These are phyloP conservation scores for Fusarium proliferatum DNA, from an alignment of 2,329 filamentous ascomycete species.

Conservation along the genomic window DNA sequence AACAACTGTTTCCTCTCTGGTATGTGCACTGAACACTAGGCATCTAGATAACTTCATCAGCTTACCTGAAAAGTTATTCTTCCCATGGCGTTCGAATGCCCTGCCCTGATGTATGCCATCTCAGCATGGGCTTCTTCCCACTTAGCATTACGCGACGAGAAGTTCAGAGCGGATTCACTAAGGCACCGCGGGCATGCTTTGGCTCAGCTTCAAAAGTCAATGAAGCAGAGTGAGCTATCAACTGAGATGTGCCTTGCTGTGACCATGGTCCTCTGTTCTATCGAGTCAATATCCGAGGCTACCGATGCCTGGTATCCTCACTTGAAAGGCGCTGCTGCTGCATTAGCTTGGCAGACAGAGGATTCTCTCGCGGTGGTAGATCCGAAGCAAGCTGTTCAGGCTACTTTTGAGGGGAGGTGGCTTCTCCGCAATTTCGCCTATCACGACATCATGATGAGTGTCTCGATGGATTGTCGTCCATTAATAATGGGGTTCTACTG, in stretches of 20 bases:
- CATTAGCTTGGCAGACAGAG: neutral
- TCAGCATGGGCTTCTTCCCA: constrained; percentile 38
- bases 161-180: constrained; percentile 23
- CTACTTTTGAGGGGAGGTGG: constrained; percentile 33
- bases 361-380: neutral
- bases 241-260: constrained; percentile 37
- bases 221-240: constrained; percentile 18
- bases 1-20: neutral
- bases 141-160: constrained; percentile 25
- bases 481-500: neutral
- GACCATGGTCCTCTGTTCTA: constrained; percentile 39
- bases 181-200: constrained; percentile 31
- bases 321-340: constrained; percentile 28
- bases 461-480: constrained; percentile 9
- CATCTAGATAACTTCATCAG: neutral
- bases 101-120: constrained; percentile 29
- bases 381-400: neutral
- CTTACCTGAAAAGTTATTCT: constrained; percentile 24
- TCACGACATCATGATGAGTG: constrained; percentile 27
- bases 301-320: constrained; percentile 36
- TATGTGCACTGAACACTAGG: neutral
- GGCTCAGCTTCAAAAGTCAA: constrained; percentile 11
- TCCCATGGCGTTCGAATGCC: constrained; percentile 40
- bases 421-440: constrained; percentile 35
- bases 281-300: constrained; percentile 36